Evolutionary conservation across 495 filamentous ascomycete genomes (phyloP).

Genomic region (Penicillium desertorum): DNA sequence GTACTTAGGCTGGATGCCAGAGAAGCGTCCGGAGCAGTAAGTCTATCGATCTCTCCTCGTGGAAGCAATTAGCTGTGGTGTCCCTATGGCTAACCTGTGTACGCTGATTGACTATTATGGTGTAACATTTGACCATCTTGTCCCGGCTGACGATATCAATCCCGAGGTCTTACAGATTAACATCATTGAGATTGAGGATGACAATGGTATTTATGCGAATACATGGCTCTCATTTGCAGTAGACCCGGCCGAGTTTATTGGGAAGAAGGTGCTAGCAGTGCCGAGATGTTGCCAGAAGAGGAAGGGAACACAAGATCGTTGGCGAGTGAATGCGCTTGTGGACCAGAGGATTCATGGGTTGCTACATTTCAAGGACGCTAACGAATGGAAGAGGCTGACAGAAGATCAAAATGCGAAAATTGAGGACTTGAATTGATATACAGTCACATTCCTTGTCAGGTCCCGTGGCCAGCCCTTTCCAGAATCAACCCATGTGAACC

Average conservation of each 20-base stretch:
- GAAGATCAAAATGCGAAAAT: no score
- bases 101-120: constrained; percentile 43
- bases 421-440: no score
- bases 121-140: constrained; percentile 41
- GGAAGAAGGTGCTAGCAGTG: constrained; percentile 40
- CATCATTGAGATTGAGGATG: constrained; percentile 35
- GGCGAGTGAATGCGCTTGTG: constrained; percentile 22
- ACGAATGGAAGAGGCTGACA: no score
- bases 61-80: not conserved
- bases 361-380: no score
- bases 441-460: no score
- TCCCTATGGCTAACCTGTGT: not conserved
- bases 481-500: no score
- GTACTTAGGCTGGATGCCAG: constrained; percentile 30
- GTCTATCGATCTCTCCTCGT: constrained; percentile 2
- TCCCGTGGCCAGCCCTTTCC: no score
- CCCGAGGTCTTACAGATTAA: constrained; percentile 37
- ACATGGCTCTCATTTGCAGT: constrained; percentile 27
- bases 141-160: constrained; percentile 28
- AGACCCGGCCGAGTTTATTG: constrained; percentile 32
- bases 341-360: no score
- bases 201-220: constrained; percentile 32
- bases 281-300: constrained; percentile 41
- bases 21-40: constrained; percentile 17
- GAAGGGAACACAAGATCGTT: constrained; percentile 34